A percentile compares a stretch with the other conserved stretches of the same genome.
phyloP scores from a whole-genome alignment of 805 yeast genomes.

The Nakazawaea wyomingensis region DNA sequence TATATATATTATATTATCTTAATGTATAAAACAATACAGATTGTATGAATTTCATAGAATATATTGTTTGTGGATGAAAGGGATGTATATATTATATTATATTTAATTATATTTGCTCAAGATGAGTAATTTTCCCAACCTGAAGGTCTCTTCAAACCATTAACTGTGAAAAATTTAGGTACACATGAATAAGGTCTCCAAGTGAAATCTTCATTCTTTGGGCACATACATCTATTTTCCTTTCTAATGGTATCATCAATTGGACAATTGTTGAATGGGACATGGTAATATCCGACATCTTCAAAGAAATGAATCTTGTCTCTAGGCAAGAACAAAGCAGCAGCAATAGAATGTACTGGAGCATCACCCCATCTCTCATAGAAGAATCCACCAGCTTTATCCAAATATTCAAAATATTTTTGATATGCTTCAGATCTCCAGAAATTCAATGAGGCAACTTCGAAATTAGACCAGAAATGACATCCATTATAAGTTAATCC shows the following conservation, averaged over 20 bases:
- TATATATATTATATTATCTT: constrained; percentile 6
- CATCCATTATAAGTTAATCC: constrained; percentile 74
- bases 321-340: constrained; percentile 66
- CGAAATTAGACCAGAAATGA: constrained; percentile 91
- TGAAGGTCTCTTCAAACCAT: constrained; percentile 52
- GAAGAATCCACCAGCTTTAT: constrained; percentile 84
- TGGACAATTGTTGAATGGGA: constrained; percentile 81
- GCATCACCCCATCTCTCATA: constrained; percentile 96
- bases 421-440: constrained; percentile 71
- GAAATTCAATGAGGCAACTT: constrained; percentile 67
- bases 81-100: too few species aligned
- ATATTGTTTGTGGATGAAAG: too few species aligned
- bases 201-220: constrained; percentile 68
- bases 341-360: constrained; percentile 87
- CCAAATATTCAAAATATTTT: constrained; percentile 68
- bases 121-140: constrained; percentile 64
- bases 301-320: constrained; percentile 74
- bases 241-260: constrained; percentile 53
- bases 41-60: too few species aligned
- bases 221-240: constrained; percentile 66
- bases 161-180: constrained; percentile 51
- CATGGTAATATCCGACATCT: constrained; percentile 82
- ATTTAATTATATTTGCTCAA: too few species aligned
- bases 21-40: constrained; percentile 2
- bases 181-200: constrained; percentile 75